A percentile compares a stretch with the other conserved stretches of the same genome.
Evolutionary conservation across 2,329 filamentous ascomycete genomes (phyloP).

Genomic region (Claviceps sorghi): DNA sequence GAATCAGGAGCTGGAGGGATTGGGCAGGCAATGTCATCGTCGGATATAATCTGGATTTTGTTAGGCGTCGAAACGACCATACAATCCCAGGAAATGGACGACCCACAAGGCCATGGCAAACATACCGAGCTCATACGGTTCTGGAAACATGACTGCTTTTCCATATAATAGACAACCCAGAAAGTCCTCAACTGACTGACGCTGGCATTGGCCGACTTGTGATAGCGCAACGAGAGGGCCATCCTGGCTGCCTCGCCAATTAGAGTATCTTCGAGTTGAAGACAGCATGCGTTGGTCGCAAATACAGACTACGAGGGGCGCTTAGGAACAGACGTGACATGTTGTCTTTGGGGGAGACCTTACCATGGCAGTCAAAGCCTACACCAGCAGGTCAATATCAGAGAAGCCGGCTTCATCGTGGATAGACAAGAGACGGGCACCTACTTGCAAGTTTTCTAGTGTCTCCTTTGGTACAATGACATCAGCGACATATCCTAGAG

Average conservation of each 20-base stretch:
- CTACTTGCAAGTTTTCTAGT: slow-evolving; percentile 2
- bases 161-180: slow-evolving; percentile 25
- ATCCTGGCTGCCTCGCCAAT: slow-evolving; percentile 21
- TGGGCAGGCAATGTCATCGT: slow-evolving; percentile 22
- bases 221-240: slow-evolving; percentile 17
- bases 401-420: background rate
- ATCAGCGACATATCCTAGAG: slow-evolving; percentile 9
- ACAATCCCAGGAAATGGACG: background rate
- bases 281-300: slow-evolving; percentile 17
- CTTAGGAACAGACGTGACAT: background rate
- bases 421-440: background rate
- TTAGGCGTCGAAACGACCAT: background rate
- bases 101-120: background rate
- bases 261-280: slow-evolving; percentile 19
- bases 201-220: slow-evolving; percentile 10
- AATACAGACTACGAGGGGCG: slow-evolving; percentile 19
- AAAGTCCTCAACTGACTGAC: slow-evolving; percentile 15
- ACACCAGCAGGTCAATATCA: background rate
- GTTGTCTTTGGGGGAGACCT: background rate
- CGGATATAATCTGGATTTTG: slow-evolving; percentile 17
- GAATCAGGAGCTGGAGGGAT: slow-evolving; percentile 20
- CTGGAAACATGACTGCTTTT: slow-evolving; percentile 21
- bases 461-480: slow-evolving; percentile 4
- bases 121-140: slow-evolving; percentile 18
- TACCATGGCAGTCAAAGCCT: slow-evolving; percentile 5